A percentile compares a stretch with the other conserved stretches of the same genome.
Conservation (phyloP, 192 early-diverging fungal genomes). For the Podila verticillata region DNA sequence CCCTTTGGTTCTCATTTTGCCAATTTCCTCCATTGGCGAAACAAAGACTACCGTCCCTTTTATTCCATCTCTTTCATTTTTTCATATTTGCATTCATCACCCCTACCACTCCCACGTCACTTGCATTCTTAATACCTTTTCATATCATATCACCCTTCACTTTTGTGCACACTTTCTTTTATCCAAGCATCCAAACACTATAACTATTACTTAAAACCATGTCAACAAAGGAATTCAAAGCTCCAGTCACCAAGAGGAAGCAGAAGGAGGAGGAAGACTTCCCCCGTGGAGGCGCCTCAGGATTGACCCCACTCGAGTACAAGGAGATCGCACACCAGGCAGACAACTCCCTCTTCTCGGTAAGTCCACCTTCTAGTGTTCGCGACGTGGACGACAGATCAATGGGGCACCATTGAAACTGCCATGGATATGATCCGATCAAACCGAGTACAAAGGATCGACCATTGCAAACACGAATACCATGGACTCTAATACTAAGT, state of each 20-base stretch:
- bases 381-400: background rate
- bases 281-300: constrained; percentile 85
- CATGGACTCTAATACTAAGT: background rate
- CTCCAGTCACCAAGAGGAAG: constrained; percentile 48
- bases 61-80: background rate
- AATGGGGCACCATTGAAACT: background rate
- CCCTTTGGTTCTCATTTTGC: constrained; percentile 12
- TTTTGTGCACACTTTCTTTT: background rate
- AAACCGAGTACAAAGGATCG: background rate
- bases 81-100: background rate
- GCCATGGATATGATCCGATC: no score
- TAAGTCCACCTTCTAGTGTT: constrained; percentile 15
- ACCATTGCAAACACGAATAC: background rate
- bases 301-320: constrained; percentile 84
- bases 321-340: constrained; percentile 81
- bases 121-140: background rate
- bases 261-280: constrained; percentile 73
- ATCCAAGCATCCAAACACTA: background rate
- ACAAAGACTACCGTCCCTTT: background rate
- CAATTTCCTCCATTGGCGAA: constrained; percentile 20
- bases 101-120: background rate
- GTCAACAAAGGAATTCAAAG: constrained; percentile 51
- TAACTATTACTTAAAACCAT: constrained; percentile 4
- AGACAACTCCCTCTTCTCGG: constrained; percentile 72
- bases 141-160: background rate